phyloP scores from a whole-genome alignment of 2,329 filamentous ascomycete species.

The Sclerotinia minor region DNA sequence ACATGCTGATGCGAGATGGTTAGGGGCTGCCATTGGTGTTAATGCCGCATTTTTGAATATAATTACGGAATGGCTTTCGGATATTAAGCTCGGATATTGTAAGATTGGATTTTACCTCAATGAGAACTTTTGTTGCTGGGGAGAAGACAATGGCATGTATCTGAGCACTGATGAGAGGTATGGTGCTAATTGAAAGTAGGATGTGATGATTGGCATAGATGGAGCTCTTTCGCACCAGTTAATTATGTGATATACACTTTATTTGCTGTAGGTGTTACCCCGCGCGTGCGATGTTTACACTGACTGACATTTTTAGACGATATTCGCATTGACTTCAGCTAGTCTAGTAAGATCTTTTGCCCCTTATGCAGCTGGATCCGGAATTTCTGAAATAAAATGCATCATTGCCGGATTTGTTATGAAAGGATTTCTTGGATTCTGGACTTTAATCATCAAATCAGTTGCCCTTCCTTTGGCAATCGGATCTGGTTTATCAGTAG shows the following conservation, averaged over 20 bases:
- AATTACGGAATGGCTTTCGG: constrained; percentile 92
- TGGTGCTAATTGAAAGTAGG: constrained; percentile 49
- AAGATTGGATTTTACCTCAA: constrained; percentile 95
- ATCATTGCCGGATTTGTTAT: constrained; percentile 99
- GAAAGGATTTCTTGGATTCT: constrained; percentile 93
- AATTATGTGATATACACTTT: constrained; percentile 89
- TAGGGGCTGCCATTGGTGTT: constrained; percentile 80
- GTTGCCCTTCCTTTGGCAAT: constrained; percentile 88
- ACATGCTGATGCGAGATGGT: constrained; percentile 27
- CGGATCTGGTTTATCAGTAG: constrained; percentile 88
- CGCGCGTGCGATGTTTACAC: constrained; percentile 15
- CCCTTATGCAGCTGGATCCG: constrained; percentile 92
- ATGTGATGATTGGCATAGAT: constrained; percentile 84
- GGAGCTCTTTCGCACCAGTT: constrained; percentile 73
- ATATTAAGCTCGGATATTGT: constrained; percentile 96
- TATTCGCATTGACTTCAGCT: constrained; percentile 81
- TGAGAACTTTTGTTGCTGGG: constrained; percentile 97
- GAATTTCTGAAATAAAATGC: constrained; percentile 98
- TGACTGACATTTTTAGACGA: constrained; percentile 50
- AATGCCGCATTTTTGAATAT: constrained; percentile 95
- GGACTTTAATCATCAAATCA: constrained; percentile 93
- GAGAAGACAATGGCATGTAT: constrained; percentile 72
- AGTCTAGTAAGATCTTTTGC: constrained; percentile 87
- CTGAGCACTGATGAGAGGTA: neutral
- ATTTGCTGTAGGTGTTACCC: constrained; percentile 63